Conservation (phyloP, 352 stramenopile species). For the Pilasporangium apinafurcum region DNA sequence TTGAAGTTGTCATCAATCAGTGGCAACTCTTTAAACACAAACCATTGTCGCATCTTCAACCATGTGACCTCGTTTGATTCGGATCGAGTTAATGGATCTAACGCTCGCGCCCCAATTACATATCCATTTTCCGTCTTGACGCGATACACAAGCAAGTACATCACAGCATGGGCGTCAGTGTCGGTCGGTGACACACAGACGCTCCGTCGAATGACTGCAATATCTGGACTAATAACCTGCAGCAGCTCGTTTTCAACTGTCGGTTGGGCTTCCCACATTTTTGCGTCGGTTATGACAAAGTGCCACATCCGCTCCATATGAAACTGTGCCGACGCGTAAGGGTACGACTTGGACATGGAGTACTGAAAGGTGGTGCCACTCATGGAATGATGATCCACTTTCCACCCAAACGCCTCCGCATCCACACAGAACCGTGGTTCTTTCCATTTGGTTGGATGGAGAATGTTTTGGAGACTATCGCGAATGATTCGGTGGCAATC, state of each 20-base stretch:
- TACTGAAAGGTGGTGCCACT: constrained; percentile 41
- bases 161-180: too few relatives aligned
- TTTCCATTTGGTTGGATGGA: constrained; percentile 22
- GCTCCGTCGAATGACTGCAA: constrained; percentile 30
- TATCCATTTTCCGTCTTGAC: too few relatives aligned
- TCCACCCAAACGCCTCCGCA: constrained; percentile 35
- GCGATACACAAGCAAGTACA: too few relatives aligned
- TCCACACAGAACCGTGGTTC: constrained; percentile 31
- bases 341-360: constrained; percentile 24
- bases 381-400: constrained; percentile 43
- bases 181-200: too few relatives aligned
- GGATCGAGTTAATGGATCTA: too few relatives aligned
- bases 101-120: too few relatives aligned
- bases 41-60: too few relatives aligned
- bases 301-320: constrained; percentile 44
- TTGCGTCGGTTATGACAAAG: constrained; percentile 35
- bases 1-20: too few relatives aligned
- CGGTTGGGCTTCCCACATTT: constrained; percentile 45
- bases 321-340: constrained; percentile 14
- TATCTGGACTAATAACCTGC: constrained; percentile 42
- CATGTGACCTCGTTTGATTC: too few relatives aligned
- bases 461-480: constrained; percentile 42
- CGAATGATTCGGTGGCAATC: constrained; percentile 41
- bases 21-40: too few relatives aligned
- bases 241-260: constrained; percentile 36